Evolutionary conservation across 1,139 yeast species (phyloP), one percentile per base, ranked within the genome.

Genomic region (Zygosaccharomyces sapae): DNA sequence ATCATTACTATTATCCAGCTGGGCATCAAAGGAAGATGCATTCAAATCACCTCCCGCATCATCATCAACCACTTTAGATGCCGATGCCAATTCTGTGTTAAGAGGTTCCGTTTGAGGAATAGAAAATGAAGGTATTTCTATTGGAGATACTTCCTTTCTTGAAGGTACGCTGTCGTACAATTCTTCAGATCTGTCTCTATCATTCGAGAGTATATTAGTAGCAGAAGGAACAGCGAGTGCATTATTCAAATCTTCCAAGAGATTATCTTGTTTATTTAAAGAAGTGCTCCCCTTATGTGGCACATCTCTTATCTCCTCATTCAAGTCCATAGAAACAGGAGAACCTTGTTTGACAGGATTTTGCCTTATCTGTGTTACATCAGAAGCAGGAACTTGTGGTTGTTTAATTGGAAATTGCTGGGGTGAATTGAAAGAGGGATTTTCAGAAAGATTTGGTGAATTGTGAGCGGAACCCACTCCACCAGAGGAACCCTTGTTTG

Each of bases 191-290:
- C 10, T 18, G 2, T 22, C 25, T 22, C 7, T 22, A 7, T 4
- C 20, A 41, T 41, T 19, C 8, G 39, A 33, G 20, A 12, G 4
- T 4, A 19, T 16, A 27, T 16, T 41, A 16, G 20, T 16, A 25
- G 13, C 22, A 18, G 44, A 20, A 6, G 30, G 38, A 10, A 7
- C 39, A 27, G 44, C 50, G 3, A 57, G 44, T 19, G 53, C 61
- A n/a, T 60, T 54, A 46, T 61, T 61, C 30, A 59, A 42, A 38
- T 59, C 58, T 25, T 59, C 60, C 30, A 61, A 39, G 24, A 59
- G 43, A 27, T 54, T 46, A 30, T 55, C 56, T 24, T 46, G 41
- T 38, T 30, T 37, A 13, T 38, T 41, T 43, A 38, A 34, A 4
- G 44, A 18, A n/a, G 19, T 10, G 9, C 20, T 33, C 3, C 37